phyloP scores from a whole-genome alignment of 371 early-diverging fungal genomes.

The Umbelopsis sp. region DNA sequence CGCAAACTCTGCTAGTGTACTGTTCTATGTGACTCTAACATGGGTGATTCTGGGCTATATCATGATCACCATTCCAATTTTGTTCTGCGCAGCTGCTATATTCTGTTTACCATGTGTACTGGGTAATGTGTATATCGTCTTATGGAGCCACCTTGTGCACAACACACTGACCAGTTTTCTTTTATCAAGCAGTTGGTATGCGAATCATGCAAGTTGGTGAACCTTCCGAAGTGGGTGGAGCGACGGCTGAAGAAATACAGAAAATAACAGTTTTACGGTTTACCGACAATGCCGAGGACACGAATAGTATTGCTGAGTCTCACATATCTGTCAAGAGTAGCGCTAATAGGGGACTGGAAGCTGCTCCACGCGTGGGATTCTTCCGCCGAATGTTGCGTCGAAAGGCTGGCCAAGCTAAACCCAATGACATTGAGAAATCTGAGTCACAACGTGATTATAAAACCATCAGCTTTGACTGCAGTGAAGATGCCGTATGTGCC shows the following conservation, averaged over 20 bases:
- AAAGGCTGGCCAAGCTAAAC: constrained; percentile 12
- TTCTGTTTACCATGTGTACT: constrained; percentile 67
- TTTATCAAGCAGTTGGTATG: constrained; percentile 38
- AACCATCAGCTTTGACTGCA: constrained; percentile 25
- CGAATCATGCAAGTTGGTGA: constrained; percentile 58
- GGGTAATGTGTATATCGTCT: constrained; percentile 24
- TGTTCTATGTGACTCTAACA: constrained; percentile 61
- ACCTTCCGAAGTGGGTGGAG: constrained; percentile 54
- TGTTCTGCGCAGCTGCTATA: constrained; percentile 62
- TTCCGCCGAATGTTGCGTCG: background rate
- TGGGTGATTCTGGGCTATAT: constrained; percentile 71
- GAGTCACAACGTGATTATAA: constrained; percentile 24
- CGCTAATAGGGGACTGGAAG: background rate
- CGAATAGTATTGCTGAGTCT: background rate
- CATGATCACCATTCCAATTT: constrained; percentile 61
- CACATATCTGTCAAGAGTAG: background rate
- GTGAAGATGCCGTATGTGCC: constrained; percentile 59
- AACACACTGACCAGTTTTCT: background rate
- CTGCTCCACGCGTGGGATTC: background rate
- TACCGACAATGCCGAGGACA: constrained; percentile 9
- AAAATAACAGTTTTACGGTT: constrained; percentile 51
- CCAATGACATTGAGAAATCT: constrained; percentile 5
- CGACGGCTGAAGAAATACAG: constrained; percentile 57
- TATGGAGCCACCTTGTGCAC: background rate
- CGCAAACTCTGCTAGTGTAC: constrained; percentile 43